These are phyloP conservation scores for Imleria badia DNA, from an alignment of 768 basidiomycete genomes.

Conservation along the genomic window DNA sequence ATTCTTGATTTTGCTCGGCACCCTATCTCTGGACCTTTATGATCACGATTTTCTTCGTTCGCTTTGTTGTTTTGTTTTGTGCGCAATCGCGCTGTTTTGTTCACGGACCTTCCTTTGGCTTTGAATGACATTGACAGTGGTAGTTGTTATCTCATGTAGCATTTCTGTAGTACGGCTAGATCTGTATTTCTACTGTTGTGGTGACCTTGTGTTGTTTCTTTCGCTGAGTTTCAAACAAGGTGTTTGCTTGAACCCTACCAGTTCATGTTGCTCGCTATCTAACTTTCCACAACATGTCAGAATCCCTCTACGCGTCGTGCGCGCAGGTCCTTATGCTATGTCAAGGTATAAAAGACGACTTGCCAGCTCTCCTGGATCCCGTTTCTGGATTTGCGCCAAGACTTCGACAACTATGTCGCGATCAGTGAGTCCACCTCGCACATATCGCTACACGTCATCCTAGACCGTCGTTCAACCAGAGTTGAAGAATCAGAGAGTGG, in stretches of 20 bases:
- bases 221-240: too few species aligned
- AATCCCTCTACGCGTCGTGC: conserved; percentile 56
- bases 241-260: too few species aligned
- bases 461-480: conserved; percentile 32
- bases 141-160: too few species aligned
- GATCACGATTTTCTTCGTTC: too few species aligned
- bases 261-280: neutral
- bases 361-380: conserved; percentile 62
- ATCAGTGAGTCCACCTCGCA: conserved; percentile 49
- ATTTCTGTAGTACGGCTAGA: too few species aligned
- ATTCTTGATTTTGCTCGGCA: too few species aligned
- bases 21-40: too few species aligned
- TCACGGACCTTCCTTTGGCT: neutral
- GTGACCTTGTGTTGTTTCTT: too few species aligned
- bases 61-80: too few species aligned
- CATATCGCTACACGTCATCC: neutral
- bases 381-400: conserved; percentile 70
- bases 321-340: conserved; percentile 65
- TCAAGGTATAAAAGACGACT: conserved; percentile 55
- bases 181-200: too few species aligned
- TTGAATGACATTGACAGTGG: too few species aligned
- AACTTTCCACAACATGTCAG: conserved; percentile 23
- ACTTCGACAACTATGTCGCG: conserved; percentile 48
- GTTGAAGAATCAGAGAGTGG: conserved; percentile 51
- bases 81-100: neutral